Evolutionary conservation across 441 rosid genomes (phyloP), one percentile per base, ranked within the genome.

Genomic region (Populus hybrid): DNA sequence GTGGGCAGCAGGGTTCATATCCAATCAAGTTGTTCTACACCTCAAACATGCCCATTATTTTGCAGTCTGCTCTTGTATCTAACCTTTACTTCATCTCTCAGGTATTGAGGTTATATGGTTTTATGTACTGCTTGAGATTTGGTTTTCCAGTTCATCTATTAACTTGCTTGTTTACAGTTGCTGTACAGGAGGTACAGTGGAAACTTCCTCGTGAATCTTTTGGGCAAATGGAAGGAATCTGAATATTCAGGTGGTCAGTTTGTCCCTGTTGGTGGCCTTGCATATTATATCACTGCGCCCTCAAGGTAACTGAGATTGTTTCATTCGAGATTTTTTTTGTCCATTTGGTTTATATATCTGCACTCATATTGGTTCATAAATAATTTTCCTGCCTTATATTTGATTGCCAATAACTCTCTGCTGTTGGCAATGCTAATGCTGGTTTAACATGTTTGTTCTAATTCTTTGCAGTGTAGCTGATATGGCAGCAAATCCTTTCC

Each of bases 61-160:
- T 95, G 64, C 99, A 95, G 65, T 94, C 98, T 28, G 99, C 99
- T 5, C 97, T 95, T 54, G 99, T 95, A 67, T 86, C 99, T 74
- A 95, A 94, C 42, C 89, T 95, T 10, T 95, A 95, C 81, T 91
- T 94, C 83, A 95, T 95, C 82, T 95, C 98, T 59, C 99, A 95
- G 97, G 99, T 95, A 81, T 34, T 70, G 54, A 20, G 30, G 34
- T 67, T 9, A 35, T 74, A 24, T 74, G 21, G 9, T 28, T 38
- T 10, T 14, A 18, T 32, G 16, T 20, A 23, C 20, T 30, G 69
- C 7, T 20, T 20, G 42, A 38, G 21, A 21, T 12, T 69, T 40
- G 12, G 1, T 46, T 23, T 42, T 79, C 36, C 4, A 23, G 63
- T 8, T 34, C 61, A 18, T 74, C 3, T 26, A n/a, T 34, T 32